Evolutionary conservation across 108 stramenopile species (phyloP).

Genomic region (Nannochloropsis salina): DNA sequence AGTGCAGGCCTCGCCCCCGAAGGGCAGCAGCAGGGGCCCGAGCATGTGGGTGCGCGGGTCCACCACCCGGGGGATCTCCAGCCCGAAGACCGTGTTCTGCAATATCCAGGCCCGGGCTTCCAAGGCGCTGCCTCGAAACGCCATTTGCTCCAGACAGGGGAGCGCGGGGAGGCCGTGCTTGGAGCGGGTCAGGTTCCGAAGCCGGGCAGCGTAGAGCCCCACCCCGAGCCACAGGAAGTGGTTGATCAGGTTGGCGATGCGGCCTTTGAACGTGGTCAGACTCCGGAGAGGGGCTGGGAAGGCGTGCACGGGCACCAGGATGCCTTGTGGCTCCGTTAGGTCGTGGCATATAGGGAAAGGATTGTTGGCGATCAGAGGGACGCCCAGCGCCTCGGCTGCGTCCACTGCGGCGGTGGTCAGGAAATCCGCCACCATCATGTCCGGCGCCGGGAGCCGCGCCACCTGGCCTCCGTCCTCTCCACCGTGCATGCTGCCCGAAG

Average conservation of each 20-base stretch:
- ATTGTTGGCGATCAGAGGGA: not conserved
- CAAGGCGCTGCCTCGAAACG: slow-evolving; percentile 3
- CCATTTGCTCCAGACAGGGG: not conserved
- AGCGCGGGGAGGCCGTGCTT: not conserved
- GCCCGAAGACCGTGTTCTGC: not conserved
- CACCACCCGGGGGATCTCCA: not conserved
- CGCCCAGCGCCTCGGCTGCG: not conserved
- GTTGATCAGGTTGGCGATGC: slow-evolving; percentile 10
- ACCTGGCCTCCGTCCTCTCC: not conserved
- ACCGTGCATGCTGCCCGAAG: not conserved
- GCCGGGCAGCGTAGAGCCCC: not conserved
- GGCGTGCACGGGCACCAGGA: slow-evolving; percentile 29
- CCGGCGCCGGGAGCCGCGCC: not conserved
- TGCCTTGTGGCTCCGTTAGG: slow-evolving; percentile 11
- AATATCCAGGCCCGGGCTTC: slow-evolving; percentile 1
- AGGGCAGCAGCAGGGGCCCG: not conserved
- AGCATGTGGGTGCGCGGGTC: not conserved
- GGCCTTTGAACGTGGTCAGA: not conserved
- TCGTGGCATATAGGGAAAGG: not conserved
- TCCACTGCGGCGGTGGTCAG: not conserved
- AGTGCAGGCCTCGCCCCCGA: not conserved
- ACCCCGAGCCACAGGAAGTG: not conserved
- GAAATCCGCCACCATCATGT: slow-evolving; percentile 17
- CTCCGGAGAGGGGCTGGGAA: slow-evolving; percentile 24
- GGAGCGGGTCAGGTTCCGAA: not conserved